These are phyloP conservation scores for Petunia secreta DNA, from an alignment of 257 asterid species.

Conservation along the genomic window DNA sequence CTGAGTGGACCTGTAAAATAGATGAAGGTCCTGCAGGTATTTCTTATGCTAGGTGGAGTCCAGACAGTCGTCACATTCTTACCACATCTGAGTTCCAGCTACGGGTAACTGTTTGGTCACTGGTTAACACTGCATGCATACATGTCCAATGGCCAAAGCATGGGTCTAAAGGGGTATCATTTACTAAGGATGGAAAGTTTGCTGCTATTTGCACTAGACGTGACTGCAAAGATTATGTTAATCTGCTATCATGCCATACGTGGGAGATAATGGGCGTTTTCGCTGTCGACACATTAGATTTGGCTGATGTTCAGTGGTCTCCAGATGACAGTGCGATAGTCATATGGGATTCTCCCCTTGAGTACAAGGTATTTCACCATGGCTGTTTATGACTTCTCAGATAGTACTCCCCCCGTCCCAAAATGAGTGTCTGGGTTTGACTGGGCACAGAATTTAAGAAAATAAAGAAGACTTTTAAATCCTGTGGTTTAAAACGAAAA, in stretches of 20 bases:
- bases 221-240: conserved; percentile 96
- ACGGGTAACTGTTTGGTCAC: conserved; percentile 93
- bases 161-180: conserved; percentile 94
- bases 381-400: conserved; percentile 13
- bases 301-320: conserved; percentile 97
- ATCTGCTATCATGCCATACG: conserved; percentile 79
- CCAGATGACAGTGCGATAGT: conserved; percentile 97
- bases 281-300: conserved; percentile 93
- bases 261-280: conserved; percentile 98
- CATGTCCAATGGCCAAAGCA: conserved; percentile 98
- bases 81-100: conserved; percentile 96
- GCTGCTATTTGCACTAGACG: conserved; percentile 98
- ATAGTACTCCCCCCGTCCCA: no score
- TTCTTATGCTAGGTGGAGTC: conserved; percentile 98
- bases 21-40: conserved; percentile 98
- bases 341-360: conserved; percentile 95
- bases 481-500: no score
- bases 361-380: conserved; percentile 73
- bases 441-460: no score
- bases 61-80: conserved; percentile 98
- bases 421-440: no score
- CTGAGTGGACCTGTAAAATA: conserved; percentile 99
- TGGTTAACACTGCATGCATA: conserved; percentile 90
- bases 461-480: no score
- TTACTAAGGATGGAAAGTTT: conserved; percentile 93